phyloP scores from a whole-genome alignment of 2,329 filamentous ascomycete genomes.

The Huntiella decipiens region DNA sequence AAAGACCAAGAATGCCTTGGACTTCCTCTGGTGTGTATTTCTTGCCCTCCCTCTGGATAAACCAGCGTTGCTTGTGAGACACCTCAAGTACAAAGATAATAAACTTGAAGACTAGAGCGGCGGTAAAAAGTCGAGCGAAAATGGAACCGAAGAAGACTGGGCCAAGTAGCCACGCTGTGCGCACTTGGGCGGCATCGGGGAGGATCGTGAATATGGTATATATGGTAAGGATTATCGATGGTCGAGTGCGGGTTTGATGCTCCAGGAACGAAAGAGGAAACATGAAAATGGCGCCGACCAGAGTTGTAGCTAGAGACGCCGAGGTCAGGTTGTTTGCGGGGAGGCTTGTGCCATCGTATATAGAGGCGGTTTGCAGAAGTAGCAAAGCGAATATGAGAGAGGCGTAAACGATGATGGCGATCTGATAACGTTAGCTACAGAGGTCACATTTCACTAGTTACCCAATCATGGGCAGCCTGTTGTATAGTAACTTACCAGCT shows the following conservation, averaged over 20 bases:
- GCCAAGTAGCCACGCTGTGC: conserved; percentile 24
- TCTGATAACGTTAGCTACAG: conserved; percentile 12
- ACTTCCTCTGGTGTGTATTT: conserved; percentile 23
- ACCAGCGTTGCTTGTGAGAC: conserved; percentile 21
- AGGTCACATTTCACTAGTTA: conserved; percentile 15
- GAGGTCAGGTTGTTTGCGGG: conserved; percentile 16
- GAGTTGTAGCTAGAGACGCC: conserved; percentile 16
- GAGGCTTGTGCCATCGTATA: conserved; percentile 10
- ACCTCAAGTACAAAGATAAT: conserved; percentile 22
- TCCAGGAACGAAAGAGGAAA: conserved; percentile 19
- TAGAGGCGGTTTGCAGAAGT: conserved; percentile 14
- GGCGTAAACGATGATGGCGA: conserved; percentile 14
- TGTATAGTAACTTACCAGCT: conserved; percentile 15
- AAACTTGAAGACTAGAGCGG: conserved; percentile 19
- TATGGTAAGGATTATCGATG: conserved; percentile 23
- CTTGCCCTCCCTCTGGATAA: conserved; percentile 19
- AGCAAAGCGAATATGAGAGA: conserved; percentile 18
- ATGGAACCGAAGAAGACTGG: conserved; percentile 9
- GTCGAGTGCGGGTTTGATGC: conserved; percentile 21
- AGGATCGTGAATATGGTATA: conserved; percentile 25
- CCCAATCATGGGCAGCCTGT: not conserved
- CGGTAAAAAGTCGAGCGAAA: conserved; percentile 19
- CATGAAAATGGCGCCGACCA: conserved; percentile 17
- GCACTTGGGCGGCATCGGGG: conserved; percentile 23
- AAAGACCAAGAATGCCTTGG: conserved; percentile 18